A percentile compares a stretch with the other conserved stretches of the same genome.
phyloP scores from a whole-genome alignment of 208 protist genomes.

The Leishmania mexicana region DNA sequence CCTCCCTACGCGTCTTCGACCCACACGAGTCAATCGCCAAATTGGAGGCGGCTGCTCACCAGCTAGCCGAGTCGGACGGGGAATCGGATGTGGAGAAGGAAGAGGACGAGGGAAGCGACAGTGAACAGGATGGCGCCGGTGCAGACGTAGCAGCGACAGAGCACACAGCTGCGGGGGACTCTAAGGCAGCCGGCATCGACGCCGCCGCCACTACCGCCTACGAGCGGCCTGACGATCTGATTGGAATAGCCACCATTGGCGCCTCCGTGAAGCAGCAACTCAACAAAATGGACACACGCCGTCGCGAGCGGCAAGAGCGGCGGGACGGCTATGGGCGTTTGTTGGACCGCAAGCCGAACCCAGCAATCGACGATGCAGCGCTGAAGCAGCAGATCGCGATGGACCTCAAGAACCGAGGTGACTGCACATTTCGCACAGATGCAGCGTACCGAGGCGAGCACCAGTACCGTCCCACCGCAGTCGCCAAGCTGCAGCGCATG shows the following conservation, averaged over 20 bases:
- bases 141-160: neutral
- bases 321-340: constrained; percentile 68
- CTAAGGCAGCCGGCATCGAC: neutral
- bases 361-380: constrained; percentile 72
- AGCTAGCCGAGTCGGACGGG: constrained; percentile 49
- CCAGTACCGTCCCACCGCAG: constrained; percentile 87
- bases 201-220: neutral
- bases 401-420: constrained; percentile 84
- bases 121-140: constrained; percentile 2
- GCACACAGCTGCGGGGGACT: neutral
- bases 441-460: constrained; percentile 75
- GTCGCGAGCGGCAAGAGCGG: constrained; percentile 74
- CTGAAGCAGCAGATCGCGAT: constrained; percentile 63
- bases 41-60: constrained; percentile 61
- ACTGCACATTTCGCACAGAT: constrained; percentile 95
- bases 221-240: constrained; percentile 5
- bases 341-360: constrained; percentile 76
- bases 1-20: constrained; percentile 91
- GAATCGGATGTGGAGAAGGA: constrained; percentile 23
- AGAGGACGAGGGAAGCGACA: constrained; percentile 19
- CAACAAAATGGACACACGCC: constrained; percentile 88
- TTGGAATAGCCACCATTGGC: constrained; percentile 30
- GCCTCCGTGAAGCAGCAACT: constrained; percentile 82
- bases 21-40: constrained; percentile 41
- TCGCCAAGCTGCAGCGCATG: constrained; percentile 94